Evolutionary conservation across 2,329 filamentous ascomycete genomes (phyloP), one percentile per base, ranked within the genome.

Genomic region (Nakataea oryzae): DNA sequence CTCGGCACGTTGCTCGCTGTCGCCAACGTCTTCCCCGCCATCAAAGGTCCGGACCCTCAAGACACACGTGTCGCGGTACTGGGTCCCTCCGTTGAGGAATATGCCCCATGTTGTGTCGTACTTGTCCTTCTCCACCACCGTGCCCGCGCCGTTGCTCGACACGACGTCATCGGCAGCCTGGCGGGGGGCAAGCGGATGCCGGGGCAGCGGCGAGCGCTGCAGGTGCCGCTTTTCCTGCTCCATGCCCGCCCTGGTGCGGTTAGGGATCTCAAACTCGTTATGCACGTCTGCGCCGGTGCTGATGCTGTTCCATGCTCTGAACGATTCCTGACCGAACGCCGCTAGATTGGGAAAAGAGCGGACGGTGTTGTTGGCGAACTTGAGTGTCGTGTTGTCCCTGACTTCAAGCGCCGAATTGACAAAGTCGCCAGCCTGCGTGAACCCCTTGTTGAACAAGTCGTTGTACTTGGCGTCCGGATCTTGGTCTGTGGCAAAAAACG

Each of bases 401-500:
- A 34, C 2, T 26, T 60, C 59, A 27, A 27, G 47, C 27, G 54
- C 9, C 14, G 41, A 27, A 47, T 14, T 29, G 8, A 60, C 21
- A 21, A 29, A 29, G 59, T n/a, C 27, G 28, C 59, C 50, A n/a
- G 21, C 4, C 34, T 6, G 14, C 21, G 17, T n/a, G 7, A 21
- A 9, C 21, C 41, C 21, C n/a, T n/a, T 50, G 17, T 29, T n/a
- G 13, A 60, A 54, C 47, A 60, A 26, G 5, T 24, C 26, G 67
- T 77, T 77, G 68, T 76, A 77, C 1, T 70, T 70, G 5, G 73
- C 67, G 28, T 69, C 69, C n/a, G 62, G 69, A 29, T 73, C 70
- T 28, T 65, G 69, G 60, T 73, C 73, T 0, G 70, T 66, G 0
- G 76, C 75, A 0, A 68, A 69, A 64, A 78, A 76, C 3, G 80